Evolutionary conservation across 164 flowering plant species (phyloP), one percentile per base, ranked within the genome.

Genomic region (Sedum album): DNA sequence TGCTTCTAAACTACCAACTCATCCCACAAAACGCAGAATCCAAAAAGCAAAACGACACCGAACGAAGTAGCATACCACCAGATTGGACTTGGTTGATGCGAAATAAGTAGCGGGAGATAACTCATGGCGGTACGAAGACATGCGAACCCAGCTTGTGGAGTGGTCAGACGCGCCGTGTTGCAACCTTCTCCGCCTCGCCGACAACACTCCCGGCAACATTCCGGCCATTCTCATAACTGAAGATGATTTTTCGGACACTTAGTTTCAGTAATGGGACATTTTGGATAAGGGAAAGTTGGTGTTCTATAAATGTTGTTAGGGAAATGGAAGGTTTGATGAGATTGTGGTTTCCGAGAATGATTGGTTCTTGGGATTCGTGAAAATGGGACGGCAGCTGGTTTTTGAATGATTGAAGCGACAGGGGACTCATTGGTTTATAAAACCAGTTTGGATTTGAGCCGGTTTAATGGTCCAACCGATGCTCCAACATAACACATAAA

Each of bases 121-220:
- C n/a, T n/a, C n/a, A n/a, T n/a, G n/a, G n/a, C n/a, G 6, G 31
- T 17, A 57, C 6, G 62, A 26, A 2, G 83, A 74, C 23, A 73
- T 76, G 72, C 85, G 73, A n/a, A 77, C 71, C 60, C 77, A 68
- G 25, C 70, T 70, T 3, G 25, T 68, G 68, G 8, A 74, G 72
- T 5, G 55, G 57, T 1, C 57, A 70, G 18, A 51, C 2, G 25
- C 77, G 68, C 80, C 76, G 63, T 76, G 80, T 66, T 80, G 91
- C 55, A 82, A 60, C 70, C 88, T 72, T 66, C 90, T 80, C 68
- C 89, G 75, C 49, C 93, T 81, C 17, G 93, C 93, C 60, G 83
- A 78, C 73, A 86, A 89, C 0, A 88, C 93, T 3, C 93, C 90
- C 28, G 90, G 85, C 17, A 88, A 79, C 82, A 76, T 83, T 31